phyloP scores from a whole-genome alignment of 768 basidiomycete genomes.

The Pisolithus tinctorius region DNA sequence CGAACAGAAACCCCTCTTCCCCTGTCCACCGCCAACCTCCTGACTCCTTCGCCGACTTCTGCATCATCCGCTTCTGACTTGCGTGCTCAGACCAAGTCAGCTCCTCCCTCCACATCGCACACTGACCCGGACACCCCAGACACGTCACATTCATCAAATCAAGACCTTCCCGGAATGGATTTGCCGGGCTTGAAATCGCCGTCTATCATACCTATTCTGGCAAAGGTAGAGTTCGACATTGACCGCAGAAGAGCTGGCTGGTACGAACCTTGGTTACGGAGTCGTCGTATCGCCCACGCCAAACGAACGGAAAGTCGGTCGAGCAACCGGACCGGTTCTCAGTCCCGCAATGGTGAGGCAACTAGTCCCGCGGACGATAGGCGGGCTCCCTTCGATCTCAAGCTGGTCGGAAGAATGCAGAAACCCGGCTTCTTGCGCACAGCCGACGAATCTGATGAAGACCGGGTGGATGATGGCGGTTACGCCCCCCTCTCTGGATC shows the following conservation, averaged over 20 bases:
- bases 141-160: conserved; percentile 36
- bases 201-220: conserved; percentile 75
- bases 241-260: conserved; percentile 73
- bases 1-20: conserved; percentile 31
- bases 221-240: conserved; percentile 94
- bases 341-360: conserved; percentile 17
- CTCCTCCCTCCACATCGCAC: conserved; percentile 36
- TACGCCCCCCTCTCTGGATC: conserved; percentile 27
- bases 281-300: conserved; percentile 52
- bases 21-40: conserved; percentile 25
- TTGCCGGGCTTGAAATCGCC: conserved; percentile 60
- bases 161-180: conserved; percentile 44
- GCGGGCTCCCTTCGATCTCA: conserved; percentile 41
- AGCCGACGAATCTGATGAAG: conserved; percentile 20
- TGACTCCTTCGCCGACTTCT: conserved; percentile 39
- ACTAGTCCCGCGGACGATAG: conserved; percentile 20
- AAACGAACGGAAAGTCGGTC: conserved; percentile 46
- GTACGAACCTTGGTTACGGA: conserved; percentile 81
- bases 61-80: conserved; percentile 48
- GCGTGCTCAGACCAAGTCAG: conserved; percentile 42
- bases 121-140: conserved; percentile 50
- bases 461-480: conserved; percentile 19
- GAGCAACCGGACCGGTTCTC: conserved; percentile 20
- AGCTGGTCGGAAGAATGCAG: conserved; percentile 44
- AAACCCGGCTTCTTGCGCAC: conserved; percentile 29